phyloP scores from a whole-genome alignment of 495 filamentous ascomycete genomes.

The Paragyromitra xinjiangensis region DNA sequence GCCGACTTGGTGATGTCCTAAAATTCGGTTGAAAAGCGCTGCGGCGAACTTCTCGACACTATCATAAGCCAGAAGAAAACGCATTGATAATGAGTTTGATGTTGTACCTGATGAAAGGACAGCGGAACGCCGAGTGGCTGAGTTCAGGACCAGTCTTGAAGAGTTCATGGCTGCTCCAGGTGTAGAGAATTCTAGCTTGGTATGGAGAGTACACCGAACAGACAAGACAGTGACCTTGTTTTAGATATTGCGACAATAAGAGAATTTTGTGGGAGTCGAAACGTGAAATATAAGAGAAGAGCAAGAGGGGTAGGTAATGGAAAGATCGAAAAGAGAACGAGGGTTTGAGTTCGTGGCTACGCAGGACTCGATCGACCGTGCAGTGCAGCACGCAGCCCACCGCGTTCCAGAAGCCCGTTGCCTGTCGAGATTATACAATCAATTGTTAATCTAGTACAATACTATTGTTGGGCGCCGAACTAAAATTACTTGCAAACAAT shows the following conservation, averaged over 20 bases:
- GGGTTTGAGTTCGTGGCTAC: slow-evolving; percentile 22
- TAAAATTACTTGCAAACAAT: too few relatives aligned
- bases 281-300: neutral
- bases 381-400: neutral
- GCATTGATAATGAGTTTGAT: slow-evolving; percentile 9
- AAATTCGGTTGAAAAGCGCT: slow-evolving; percentile 58
- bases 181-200: neutral
- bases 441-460: neutral
- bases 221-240: neutral
- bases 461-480: too few relatives aligned
- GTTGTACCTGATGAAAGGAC: slow-evolving; percentile 60
- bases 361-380: slow-evolving; percentile 3
- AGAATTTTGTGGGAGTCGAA: neutral
- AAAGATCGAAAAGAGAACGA: neutral
- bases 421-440: neutral
- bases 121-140: slow-evolving; percentile 66
- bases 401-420: slow-evolving; percentile 15
- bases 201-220: neutral
- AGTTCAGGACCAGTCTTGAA: slow-evolving; percentile 67
- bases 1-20: slow-evolving; percentile 58
- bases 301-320: too few relatives aligned
- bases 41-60: slow-evolving; percentile 55
- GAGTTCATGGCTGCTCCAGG: slow-evolving; percentile 58
- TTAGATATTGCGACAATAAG: neutral
- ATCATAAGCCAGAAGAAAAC: slow-evolving; percentile 30